Base-by-base conservation (phyloP, 768 basidiomycete genomes). In the Lentinula aciculospora region DNA sequence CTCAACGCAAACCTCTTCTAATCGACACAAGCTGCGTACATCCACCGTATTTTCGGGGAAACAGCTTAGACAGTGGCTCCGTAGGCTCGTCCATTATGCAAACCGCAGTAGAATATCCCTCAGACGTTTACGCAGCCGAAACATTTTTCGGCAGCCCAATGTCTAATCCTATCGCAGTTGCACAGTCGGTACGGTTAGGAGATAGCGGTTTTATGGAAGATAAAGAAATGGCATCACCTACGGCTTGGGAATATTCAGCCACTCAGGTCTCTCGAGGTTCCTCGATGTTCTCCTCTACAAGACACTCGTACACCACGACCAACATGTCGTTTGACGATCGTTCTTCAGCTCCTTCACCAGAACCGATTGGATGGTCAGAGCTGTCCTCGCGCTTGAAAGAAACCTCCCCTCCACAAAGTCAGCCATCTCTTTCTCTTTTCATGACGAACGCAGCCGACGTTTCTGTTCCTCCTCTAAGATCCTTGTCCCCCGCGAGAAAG, bases 61-160 rank as follows among this genome's bases (percentile, higher is more conserved):
- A 72, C 62, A 72, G 76, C 65, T 68, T 72, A 31, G 72, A 72
- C 19, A 78, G 75, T 42, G 74, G 64, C 58, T 81, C 81, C 13
- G 77, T 81, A 36, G 72, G 75, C 17, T 84, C 85, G 31, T 86
- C 86, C 27, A 75, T 77, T 62, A 88, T 89, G 86, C 86, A 86
- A 58, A 89, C 88, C 19, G 88, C 88, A 37, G 81, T 88, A 48
- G 88, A 89, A 69, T 79, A 81, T 56, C 56, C 56, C n/a, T 17
- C 56, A 19, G 83, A 81, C 55, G 76, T 79, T 12, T 83, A 81
- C 63, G 77, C 80, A 17, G 83, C 83, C 1, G 79, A 81, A 56
- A 79, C 76, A 36, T 74, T 79, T 2, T 67, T 72, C 36, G 75
- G 76, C 17, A 59, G 71, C 15, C 73, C 76, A 19, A 72, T 71